Percentiles rank a stretch among this genome's conserved stretches.
Evolutionary conservation across 2,329 filamentous ascomycete genomes (phyloP).

Genomic region (Cercospora brassicicola): DNA sequence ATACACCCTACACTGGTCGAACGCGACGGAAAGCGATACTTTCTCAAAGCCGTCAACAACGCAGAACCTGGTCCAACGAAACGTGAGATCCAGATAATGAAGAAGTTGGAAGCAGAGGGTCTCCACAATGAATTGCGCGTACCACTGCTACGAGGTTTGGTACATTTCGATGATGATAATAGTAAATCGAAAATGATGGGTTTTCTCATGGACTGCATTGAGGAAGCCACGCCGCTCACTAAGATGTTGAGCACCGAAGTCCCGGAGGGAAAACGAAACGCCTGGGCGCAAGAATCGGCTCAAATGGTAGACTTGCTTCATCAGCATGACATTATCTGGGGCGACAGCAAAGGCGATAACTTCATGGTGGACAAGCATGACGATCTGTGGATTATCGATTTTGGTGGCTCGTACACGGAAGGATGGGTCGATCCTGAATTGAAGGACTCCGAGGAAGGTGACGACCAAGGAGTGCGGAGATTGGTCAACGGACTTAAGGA

Average conservation of each 20-base stretch:
- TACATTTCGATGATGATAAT: slow-evolving; percentile 26
- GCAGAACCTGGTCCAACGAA: slow-evolving; percentile 37
- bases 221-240: slow-evolving; percentile 36
- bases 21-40: slow-evolving; percentile 27
- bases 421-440: slow-evolving; percentile 42
- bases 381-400: slow-evolving; percentile 44
- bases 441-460: slow-evolving; percentile 40
- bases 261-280: slow-evolving; percentile 34
- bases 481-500: slow-evolving; percentile 36
- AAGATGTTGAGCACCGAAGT: slow-evolving; percentile 35
- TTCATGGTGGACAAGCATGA: slow-evolving; percentile 43
- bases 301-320: slow-evolving; percentile 38
- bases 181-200: slow-evolving; percentile 34
- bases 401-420: slow-evolving; percentile 42
- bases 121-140: slow-evolving; percentile 36
- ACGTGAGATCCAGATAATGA: slow-evolving; percentile 38
- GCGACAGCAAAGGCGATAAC: slow-evolving; percentile 45
- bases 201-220: slow-evolving; percentile 39
- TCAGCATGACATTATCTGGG: slow-evolving; percentile 41
- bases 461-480: slow-evolving; percentile 36
- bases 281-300: slow-evolving; percentile 36
- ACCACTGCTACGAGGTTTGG: slow-evolving; percentile 36
- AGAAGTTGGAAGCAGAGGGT: slow-evolving; percentile 32
- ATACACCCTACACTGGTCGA: slow-evolving; percentile 33
- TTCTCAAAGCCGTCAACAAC: slow-evolving; percentile 40